A percentile compares a stretch with the other conserved stretches of the same genome.
Conservation (phyloP, 495 filamentous ascomycete species). For the Neurospora sp. region DNA sequence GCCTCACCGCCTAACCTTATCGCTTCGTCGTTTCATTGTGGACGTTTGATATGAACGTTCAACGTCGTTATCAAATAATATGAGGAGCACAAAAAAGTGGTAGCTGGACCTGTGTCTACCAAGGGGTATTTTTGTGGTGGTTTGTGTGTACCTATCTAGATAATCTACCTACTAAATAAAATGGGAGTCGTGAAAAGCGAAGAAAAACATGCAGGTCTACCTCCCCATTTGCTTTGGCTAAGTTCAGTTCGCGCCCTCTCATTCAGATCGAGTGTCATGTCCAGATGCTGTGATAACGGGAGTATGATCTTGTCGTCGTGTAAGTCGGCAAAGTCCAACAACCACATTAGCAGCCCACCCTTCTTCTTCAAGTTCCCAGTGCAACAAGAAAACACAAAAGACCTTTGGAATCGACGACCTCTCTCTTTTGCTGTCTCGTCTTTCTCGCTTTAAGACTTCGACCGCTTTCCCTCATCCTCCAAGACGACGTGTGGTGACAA, state of each 20-base stretch:
- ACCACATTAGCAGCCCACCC: neutral
- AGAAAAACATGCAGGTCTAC: conserved; percentile 1
- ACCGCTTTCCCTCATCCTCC: neutral
- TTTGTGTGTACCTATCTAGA: conserved; percentile 1
- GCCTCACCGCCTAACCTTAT: neutral
- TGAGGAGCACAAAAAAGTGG: neutral
- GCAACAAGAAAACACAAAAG: neutral
- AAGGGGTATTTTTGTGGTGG: neutral
- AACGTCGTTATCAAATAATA: neutral
- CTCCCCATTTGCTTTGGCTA: neutral
- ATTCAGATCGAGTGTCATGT: neutral
- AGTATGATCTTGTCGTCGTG: neutral
- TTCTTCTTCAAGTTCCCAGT: neutral
- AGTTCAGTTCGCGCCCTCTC: neutral
- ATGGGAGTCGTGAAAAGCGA: neutral
- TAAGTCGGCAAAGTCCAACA: neutral
- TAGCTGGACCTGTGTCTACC: neutral
- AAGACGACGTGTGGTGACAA: neutral
- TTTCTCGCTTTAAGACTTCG: conserved; percentile 10
- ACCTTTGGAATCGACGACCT: conserved; percentile 7
- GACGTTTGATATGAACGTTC: neutral
- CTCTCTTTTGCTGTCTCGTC: conserved; percentile 6
- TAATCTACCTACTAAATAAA: neutral
- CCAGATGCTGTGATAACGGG: neutral
- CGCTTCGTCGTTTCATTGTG: neutral